Evolutionary conservation across 768 basidiomycete species (phyloP).

Genomic region (Russula vinacea): DNA sequence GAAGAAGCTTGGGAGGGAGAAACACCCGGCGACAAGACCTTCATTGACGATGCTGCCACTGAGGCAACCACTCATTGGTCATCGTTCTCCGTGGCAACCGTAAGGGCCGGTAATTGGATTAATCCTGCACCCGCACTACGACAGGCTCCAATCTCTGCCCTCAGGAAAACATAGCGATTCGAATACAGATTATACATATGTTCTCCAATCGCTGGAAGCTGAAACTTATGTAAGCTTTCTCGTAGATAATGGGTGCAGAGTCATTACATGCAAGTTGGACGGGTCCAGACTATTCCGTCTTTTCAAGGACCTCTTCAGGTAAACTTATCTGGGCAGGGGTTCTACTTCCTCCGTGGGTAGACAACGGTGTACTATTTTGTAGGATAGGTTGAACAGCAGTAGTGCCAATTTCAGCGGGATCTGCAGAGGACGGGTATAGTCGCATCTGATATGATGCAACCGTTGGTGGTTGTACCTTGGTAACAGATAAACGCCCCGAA

Average conservation of each 20-base stretch:
- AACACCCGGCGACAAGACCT: background rate
- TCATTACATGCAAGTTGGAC: conserved; percentile 12
- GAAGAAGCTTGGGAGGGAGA: conserved; percentile 15
- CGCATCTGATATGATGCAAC: conserved; percentile 25
- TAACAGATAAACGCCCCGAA: background rate
- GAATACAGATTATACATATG: background rate
- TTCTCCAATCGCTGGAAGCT: background rate
- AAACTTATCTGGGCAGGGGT: conserved; percentile 21
- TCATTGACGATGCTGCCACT: conserved; percentile 9
- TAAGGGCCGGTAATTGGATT: conserved; percentile 24
- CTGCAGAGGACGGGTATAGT: conserved; percentile 23
- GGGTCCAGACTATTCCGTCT: conserved; percentile 12
- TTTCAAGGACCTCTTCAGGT: conserved; percentile 18
- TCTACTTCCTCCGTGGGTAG: conserved; percentile 20
- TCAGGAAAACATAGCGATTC: background rate
- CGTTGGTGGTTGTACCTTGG: conserved; percentile 26
- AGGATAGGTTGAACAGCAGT: conserved; percentile 12
- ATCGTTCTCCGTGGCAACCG: conserved; percentile 18
- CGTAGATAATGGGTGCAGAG: background rate
- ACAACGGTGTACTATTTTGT: conserved; percentile 26
- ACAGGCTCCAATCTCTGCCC: background rate
- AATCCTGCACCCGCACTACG: conserved; percentile 21
- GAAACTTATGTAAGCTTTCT: background rate
- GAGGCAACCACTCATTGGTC: conserved; percentile 21
- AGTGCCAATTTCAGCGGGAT: conserved; percentile 7